Evolutionary conservation across 2,329 filamentous ascomycete genomes (phyloP), one percentile per base, ranked within the genome.

Genomic region (Colletotrichum caudatum): DNA sequence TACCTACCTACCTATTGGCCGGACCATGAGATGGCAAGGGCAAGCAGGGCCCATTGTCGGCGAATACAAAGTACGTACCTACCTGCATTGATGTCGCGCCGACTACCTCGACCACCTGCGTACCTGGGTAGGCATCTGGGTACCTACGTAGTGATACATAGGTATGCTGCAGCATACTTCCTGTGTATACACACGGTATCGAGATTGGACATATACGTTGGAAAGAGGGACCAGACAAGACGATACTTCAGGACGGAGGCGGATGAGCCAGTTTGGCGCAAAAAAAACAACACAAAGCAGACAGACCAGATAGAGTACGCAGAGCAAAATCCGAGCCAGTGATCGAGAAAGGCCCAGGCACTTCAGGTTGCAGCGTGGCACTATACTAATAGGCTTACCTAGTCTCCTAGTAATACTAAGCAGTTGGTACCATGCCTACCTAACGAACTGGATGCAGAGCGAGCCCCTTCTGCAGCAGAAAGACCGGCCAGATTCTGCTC

Each of bases 1-100:
- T 29, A 4, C n/a, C n/a, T n/a, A 29, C 3, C 3, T 29, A 29
- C 29, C 29, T 29, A 29, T 29, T 37, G 23, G 68, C 57, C 57
- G 26, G 64, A 59, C 44, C n/a, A 66, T 41, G 33, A 44, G 64
- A 63, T 64, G 53, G 64, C 51, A 63, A 39, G 59, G 44, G 29
- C 29, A 29, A 29, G 29, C 29, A 29, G 5, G 29, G 26, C 26
- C 46, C 53, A 37, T 35, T 53, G 33, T 53, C 48, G 29, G 53
- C 37, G 23, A 16, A 23, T 41, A 56, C 53, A 9, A 29, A 56
- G 29, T 37, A 51, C 29, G 29, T 29, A 29, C 29, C 29, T 29
- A 29, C 26, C 26, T 29, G 3, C 33, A 12, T 39, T 39, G 20
- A 8, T 61, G 26, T 23, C 37, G 18, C 16, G 11, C 3, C 3